Evolutionary conservation across 1,139 yeast species (phyloP), one percentile per base, ranked within the genome.

Genomic region (Hyphopichia fennica): DNA sequence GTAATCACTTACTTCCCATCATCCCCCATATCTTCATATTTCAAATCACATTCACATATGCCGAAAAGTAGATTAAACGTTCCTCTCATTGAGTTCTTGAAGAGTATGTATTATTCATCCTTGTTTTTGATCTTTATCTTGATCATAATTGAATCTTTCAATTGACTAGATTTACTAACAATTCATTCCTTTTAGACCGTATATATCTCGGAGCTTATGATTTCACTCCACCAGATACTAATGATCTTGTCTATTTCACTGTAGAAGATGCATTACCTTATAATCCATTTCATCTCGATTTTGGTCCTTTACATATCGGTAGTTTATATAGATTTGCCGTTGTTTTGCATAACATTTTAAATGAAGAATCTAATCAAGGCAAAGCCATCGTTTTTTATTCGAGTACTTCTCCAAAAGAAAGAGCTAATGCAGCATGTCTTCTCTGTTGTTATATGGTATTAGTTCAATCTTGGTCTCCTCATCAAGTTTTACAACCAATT

Each of bases 381-480:
- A 90, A 88, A 56, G 95, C 96, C 3, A 90, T 93, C 23, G 96
- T 93, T 5, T 84, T 91, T 52, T 93, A 89, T 63, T 88, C 96
- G 15, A 76, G 89, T 3, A 82, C 93, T 0, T 82, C 87, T 34
- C 81, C 96, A 2, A 82, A 87, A 50, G 85, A 84, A 53, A 69
- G 99, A 53, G 84, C 98, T 10, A 93, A 95, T 58, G 95, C 98
- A 14, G 98, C 98, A 3, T 90, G 98, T 63, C 72, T 93, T 49
- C 72, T 93, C 43, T 88, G 96, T 51, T 89, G 98, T 57, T 93
- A 93, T 63, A 90, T 93, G 98, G 84, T 93, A 0, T 69, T 93
- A 46, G 91, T 93, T 15, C 99, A 93, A 62, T 85, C 91, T 16
- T 93, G 99, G 99, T 90, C 97, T 1, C 99, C 99, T 0, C 99